Base-by-base conservation (phyloP, 163 green algal genomes). In the Scenedesmus sp. region DNA sequence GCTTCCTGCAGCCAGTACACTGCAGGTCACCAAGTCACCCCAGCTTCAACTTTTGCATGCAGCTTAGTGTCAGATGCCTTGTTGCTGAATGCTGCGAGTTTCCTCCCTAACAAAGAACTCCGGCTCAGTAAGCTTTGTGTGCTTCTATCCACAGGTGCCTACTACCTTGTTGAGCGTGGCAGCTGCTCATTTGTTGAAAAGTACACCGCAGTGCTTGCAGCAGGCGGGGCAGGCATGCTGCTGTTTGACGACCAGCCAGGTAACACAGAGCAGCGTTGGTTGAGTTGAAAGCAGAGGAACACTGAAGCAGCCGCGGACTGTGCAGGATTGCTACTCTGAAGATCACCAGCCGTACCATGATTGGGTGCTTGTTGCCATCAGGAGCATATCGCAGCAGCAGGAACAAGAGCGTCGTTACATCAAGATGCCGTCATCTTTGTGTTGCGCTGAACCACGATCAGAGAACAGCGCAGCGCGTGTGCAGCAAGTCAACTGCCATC, bases 151-250 rank as follows among this genome's bases (percentile, higher is more conserved):
- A 65, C 92, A 93, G 94, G 94, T 49, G 46, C 81, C 9, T 92
- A 94, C 3, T 93, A 95, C 24, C 72, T 98, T 15, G 96, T 96
- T 20, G 30, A 92, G 44, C 94, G 96, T 10, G 96, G 96, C 80
- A 94, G 91, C 90, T 98, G 96, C 92, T 94, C 86, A n/a, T 98
- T 98, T 78, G 44, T 89, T 0, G 91, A 94, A 22, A 98, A 98
- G 88, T 96, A 95, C 4, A 15, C 10, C 30, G 78, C 87, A 24
- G 81, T 96, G 49, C 84, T 97, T 70, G 83, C 65, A 9, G 94
- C 95, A 12, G 93, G 93, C 2, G 95, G 89, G 33, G 82, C 42
- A 12, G 91, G 90, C 51, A 94, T 97, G 93, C 59, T 98, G 26
- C 80, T 98, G n/a, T 95, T 93, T 70, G 94, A 97, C 80, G 93